These are phyloP conservation scores for Saccharomycodes ludwigii DNA, from an alignment of 805 yeast genomes.

Conservation along the genomic window DNA sequence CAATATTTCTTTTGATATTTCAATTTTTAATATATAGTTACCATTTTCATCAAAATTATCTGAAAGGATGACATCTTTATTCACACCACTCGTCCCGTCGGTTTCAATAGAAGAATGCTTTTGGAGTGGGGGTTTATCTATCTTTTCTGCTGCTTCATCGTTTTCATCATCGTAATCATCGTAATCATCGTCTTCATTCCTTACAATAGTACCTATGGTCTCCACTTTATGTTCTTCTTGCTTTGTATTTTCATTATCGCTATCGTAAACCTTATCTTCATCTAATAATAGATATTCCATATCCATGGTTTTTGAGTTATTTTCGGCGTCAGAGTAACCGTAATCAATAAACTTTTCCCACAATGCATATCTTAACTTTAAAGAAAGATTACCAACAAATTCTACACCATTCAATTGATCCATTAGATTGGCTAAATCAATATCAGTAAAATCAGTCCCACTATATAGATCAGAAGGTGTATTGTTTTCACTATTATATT, in stretches of 20 bases:
- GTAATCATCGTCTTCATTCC: conserved; percentile 13
- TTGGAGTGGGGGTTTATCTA: conserved; percentile 9
- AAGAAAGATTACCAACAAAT: conserved; percentile 43
- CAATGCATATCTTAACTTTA: conserved; percentile 52
- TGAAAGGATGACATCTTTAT: conserved; percentile 2
- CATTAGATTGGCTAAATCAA: conserved; percentile 28
- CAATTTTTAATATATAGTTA: conserved; percentile 19
- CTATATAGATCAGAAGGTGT: too few species aligned
- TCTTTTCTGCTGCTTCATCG: neutral
- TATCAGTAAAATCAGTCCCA: conserved; percentile 25
- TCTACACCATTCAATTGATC: conserved; percentile 32
- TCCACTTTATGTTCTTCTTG: conserved; percentile 27
- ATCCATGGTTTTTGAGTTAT: conserved; percentile 5
- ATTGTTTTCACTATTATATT: too few species aligned
- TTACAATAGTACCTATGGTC: conserved; percentile 22
- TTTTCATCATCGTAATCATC: conserved; percentile 9
- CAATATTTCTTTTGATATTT: conserved; percentile 25
- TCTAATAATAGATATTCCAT: neutral
- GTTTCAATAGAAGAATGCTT: conserved; percentile 3
- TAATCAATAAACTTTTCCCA: conserved; percentile 52
- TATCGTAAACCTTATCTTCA: neutral
- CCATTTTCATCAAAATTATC: conserved; percentile 11
- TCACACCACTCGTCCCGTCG: conserved; percentile 5
- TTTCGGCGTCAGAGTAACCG: conserved; percentile 13
- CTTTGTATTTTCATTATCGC: neutral